Evolutionary conservation across 257 asterid species (phyloP).

Genomic region (Fraxinus pennsylvanica): DNA sequence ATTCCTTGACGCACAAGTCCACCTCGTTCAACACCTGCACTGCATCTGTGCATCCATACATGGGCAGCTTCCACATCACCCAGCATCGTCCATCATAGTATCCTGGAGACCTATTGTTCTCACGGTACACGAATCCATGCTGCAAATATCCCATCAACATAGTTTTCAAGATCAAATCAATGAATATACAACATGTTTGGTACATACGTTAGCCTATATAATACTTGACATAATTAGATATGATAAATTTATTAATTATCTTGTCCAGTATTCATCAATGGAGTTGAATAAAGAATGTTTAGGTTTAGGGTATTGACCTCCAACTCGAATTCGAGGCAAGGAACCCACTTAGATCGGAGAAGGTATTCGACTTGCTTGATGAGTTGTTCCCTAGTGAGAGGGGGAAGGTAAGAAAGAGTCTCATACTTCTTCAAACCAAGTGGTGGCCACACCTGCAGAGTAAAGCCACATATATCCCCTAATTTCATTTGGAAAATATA

Average conservation of each 20-base stretch:
- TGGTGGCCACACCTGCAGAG: conserved; percentile 48
- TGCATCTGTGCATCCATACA: conserved; percentile 43
- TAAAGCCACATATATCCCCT: background rate
- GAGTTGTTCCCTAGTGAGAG: conserved; percentile 43
- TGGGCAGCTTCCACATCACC: conserved; percentile 60
- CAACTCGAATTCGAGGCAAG: conserved; percentile 57
- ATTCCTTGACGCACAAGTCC: conserved; percentile 21
- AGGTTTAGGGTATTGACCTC: conserved; percentile 18
- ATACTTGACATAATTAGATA: background rate
- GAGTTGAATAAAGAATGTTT: background rate
- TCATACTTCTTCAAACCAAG: conserved; percentile 47
- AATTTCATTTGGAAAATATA: background rate
- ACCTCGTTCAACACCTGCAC: conserved; percentile 41
- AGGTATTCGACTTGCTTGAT: conserved; percentile 47
- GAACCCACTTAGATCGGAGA: conserved; percentile 38
- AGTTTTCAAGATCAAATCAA: no score
- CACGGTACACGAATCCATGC: conserved; percentile 33
- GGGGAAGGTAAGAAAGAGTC: conserved; percentile 60
- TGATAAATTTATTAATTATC: no score
- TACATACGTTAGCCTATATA: no score
- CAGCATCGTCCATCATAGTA: conserved; percentile 59
- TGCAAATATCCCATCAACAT: background rate
- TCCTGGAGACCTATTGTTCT: conserved; percentile 40
- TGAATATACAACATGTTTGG: no score
- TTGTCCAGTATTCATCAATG: background rate